Base-by-base conservation (phyloP, 345 rosid species). In the Balakata baccata region DNA sequence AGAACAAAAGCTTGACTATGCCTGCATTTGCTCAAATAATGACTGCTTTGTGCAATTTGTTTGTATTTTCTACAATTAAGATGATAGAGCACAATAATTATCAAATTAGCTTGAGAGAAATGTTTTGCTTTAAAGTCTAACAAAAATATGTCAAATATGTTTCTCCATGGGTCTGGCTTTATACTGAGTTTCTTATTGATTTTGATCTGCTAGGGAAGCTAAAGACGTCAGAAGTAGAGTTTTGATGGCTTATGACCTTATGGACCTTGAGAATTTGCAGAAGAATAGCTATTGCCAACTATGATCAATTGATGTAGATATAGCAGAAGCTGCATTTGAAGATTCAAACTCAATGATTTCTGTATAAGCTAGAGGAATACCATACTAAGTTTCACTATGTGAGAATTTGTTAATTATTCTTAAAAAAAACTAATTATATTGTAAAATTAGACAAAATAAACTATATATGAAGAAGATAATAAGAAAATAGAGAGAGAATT, bases 221-320 rank as follows among this genome's bases (percentile, higher is more conserved):
- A 47, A 80, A 68, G 69, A 86, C 79, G 67, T 76, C 83, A 3
- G 46, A 65, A 10, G 34, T 10, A 13, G 83, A 82, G 56, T 64
- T 86, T 57, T 29, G 34, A 29, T 29, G 34, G 34, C 34, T 20
- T 43, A 64, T 39, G 81, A 71, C 51, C n/a, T 16, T 0, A 39
- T 62, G 10, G 78, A 74, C 43, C 47, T 86, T 43, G 66, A 3
- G 18, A 81, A 74, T 38, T 38, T 77, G 84, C 77, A 74, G 45
- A 65, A 67, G 22, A 49, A 29, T 83, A 38, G 79, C 84, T n/a
- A 6, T 17, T 43, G 38, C 10, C 2, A 72, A 79, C 62, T 67
- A 34, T 3, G 57, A 64, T 52, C 74, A 83, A 77, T 66, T 86
- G 47, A 1, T 29, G 34, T 29, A 29, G 34, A 29, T 29, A 29